Conservation (phyloP, 257 asterid genomes). For the Leonotis leonurus region DNA sequence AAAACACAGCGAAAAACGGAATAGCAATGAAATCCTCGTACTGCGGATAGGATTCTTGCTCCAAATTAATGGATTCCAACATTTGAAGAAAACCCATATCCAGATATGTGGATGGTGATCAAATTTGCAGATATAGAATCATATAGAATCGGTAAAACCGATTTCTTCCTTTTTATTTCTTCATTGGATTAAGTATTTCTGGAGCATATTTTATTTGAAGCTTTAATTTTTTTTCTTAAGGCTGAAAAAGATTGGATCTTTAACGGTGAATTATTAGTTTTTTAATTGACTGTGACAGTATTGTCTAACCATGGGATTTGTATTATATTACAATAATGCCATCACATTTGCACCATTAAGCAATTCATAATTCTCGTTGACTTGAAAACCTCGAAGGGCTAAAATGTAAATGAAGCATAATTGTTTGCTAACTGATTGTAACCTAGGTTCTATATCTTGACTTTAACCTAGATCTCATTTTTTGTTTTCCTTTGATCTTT, state of each 20-base stretch:
- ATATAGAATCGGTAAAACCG: constrained; percentile 12
- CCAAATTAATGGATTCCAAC: constrained; percentile 50
- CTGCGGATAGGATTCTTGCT: constrained; percentile 72
- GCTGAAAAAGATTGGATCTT: constrained; percentile 14
- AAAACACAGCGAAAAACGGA: constrained; percentile 64
- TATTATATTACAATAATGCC: constrained; percentile 12
- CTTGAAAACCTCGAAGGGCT: not conserved
- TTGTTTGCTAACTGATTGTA: no score
- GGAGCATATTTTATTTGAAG: not conserved
- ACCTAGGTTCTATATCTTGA: no score
- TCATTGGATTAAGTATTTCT: constrained; percentile 4
- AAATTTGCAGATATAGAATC: constrained; percentile 11
- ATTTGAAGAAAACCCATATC: constrained; percentile 50
- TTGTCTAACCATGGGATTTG: not conserved
- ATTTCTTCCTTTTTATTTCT: constrained; percentile 1
- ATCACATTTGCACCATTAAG: not conserved
- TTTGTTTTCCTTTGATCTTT: no score
- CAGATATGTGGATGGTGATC: not conserved
- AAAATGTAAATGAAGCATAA: not conserved
- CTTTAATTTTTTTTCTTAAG: not conserved
- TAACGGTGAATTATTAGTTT: not conserved
- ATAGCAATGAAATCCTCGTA: constrained; percentile 64
- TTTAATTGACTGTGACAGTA: not conserved
- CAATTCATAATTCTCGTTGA: not conserved
- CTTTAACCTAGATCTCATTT: no score